A percentile compares a stretch with the other conserved stretches of the same genome.
phyloP scores from a whole-genome alignment of 2,329 filamentous ascomycete species.

The Xylaria sp. region DNA sequence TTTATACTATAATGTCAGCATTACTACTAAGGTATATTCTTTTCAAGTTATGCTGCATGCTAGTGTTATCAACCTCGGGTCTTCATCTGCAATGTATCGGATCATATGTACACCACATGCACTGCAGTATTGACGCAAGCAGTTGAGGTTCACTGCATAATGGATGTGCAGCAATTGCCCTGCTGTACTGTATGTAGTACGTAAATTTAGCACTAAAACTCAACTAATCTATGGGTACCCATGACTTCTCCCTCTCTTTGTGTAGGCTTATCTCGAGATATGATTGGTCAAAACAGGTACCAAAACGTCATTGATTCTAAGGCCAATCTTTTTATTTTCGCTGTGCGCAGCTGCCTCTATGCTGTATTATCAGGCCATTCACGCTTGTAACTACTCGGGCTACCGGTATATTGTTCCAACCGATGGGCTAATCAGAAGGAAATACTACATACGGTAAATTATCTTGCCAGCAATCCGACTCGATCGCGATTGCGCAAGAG shows the following conservation, averaged over 20 bases:
- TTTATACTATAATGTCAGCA: neutral
- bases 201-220: neutral
- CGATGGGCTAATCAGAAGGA: neutral
- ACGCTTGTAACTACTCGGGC: neutral
- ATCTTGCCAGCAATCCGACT: neutral
- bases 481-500: neutral
- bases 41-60: neutral
- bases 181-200: neutral
- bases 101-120: neutral
- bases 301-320: constrained; percentile 29
- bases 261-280: constrained; percentile 9
- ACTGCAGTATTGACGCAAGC: neutral
- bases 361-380: neutral
- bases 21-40: too few relatives aligned
- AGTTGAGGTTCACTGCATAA: neutral
- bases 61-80: neutral
- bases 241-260: constrained; percentile 10
- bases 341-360: neutral
- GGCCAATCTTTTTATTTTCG: constrained; percentile 12
- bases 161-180: neutral
- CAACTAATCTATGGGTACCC: neutral
- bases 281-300: constrained; percentile 27
- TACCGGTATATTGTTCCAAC: constrained; percentile 10
- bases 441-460: neutral
- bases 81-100: neutral